Evolutionary conservation across 441 rosid species (phyloP), one percentile per base, ranked within the genome.

Genomic region (Pelargonium australe): DNA sequence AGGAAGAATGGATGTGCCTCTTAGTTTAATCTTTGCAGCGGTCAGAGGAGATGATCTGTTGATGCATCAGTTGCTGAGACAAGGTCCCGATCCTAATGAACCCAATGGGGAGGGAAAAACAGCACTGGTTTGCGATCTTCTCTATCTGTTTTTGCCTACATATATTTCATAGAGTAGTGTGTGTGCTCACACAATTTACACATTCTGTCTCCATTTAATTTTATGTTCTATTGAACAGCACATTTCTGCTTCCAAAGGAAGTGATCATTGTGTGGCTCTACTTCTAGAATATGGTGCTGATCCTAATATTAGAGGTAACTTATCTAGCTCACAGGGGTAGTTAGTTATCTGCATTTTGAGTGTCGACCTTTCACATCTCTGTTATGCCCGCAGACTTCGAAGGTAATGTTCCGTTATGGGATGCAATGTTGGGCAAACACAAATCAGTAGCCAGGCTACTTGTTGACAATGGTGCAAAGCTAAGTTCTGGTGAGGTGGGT

Each of bases 331-430:
- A n/a, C 11, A 28, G 2, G 43, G 12, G 13, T 1, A 45, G 9
- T 6, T 12, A 45, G 13, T 1, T 49, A 1, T 11, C 12, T 11
- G 13, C 55, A 4, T 13, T 49, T 4, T 4, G 55, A 49, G n/a
- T 11, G n/a, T 49, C 0, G 31, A 25, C 31, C n/a, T 49, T 12
- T 10, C 13, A 49, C 5, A 49, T 12, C 17, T 13, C 0, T 14
- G 11, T 13, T 49, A 13, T 49, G 5, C 61, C 14, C 55, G 77
- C 89, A 91, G 99, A 94, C 76, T 80, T 87, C 1, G 96, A 91
- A 80, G 96, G 96, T 25, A 88, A 61, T 66, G 84, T 92, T 45
- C 89, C 99, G 4, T 70, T 95, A 44, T 95, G 97, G 97, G 97
- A 90, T 71, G 96, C 99, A 65, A 77, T 95, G 68, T 23, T 67